phyloP scores from a whole-genome alignment of 139 green algal genomes.

The Asterochloris sp. region DNA sequence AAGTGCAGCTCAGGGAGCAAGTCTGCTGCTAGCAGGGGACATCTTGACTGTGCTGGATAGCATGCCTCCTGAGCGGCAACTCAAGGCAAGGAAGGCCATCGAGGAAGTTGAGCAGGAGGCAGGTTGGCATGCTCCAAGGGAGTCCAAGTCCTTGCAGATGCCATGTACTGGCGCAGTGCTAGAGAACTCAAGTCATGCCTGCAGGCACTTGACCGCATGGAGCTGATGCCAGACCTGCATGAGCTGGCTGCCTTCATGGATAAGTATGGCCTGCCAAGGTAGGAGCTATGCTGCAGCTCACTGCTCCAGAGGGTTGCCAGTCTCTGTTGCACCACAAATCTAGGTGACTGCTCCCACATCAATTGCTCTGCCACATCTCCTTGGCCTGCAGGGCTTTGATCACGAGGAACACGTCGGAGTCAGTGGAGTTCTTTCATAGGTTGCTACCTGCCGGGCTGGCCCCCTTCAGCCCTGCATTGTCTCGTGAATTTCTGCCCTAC shows the following conservation, averaged over 20 bases:
- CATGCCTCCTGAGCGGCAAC: constrained; percentile 27
- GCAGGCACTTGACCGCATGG: constrained; percentile 66
- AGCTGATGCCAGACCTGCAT: constrained; percentile 68
- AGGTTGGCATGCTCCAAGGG: not conserved
- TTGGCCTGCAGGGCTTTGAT: constrained; percentile 49
- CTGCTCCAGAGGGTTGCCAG: not conserved
- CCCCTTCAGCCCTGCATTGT: constrained; percentile 23
- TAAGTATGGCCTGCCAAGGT: constrained; percentile 34
- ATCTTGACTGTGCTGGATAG: constrained; percentile 58
- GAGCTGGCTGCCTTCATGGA: constrained; percentile 67
- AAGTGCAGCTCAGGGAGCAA: constrained; percentile 1
- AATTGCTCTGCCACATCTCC: not conserved
- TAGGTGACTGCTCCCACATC: not conserved
- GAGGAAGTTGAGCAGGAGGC: constrained; percentile 58
- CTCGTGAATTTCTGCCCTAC: constrained; percentile 39
- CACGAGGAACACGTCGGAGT: constrained; percentile 58
- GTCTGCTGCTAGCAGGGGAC: constrained; percentile 29
- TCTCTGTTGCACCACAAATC: not conserved
- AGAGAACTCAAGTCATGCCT: not conserved
- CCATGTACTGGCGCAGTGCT: not conserved
- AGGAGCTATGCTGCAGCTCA: not conserved
- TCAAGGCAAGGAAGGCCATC: constrained; percentile 33
- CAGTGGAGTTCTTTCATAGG: constrained; percentile 56
- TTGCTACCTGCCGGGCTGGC: constrained; percentile 30
- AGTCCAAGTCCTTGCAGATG: not conserved